Conservation (phyloP, 1,284 basidiomycete species). For the Pseudozyma sp. region DNA sequence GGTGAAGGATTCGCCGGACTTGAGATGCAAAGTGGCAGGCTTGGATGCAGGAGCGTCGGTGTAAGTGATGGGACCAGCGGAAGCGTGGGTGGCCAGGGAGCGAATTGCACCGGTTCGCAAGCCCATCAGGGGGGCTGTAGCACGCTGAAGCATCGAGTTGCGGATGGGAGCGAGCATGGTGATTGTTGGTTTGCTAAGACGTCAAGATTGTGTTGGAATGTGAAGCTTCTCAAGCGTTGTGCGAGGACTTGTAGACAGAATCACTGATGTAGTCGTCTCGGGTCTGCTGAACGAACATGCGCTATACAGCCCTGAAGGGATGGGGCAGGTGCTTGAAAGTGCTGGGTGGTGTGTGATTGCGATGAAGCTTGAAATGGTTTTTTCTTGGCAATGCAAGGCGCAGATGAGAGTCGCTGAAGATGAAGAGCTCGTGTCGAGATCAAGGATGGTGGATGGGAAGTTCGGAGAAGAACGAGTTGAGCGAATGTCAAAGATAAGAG, state of each 20-base stretch:
- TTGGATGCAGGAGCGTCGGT: constrained; percentile 61
- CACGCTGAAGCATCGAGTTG: constrained; percentile 46
- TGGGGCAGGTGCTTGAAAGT: constrained; percentile 1
- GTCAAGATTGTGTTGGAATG: constrained; percentile 16
- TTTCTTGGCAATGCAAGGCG: background rate
- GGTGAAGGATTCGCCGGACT: constrained; percentile 89
- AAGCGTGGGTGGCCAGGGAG: constrained; percentile 34
- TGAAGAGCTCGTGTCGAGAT: too few relatives aligned
- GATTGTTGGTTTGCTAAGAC: constrained; percentile 4
- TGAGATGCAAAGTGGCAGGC: constrained; percentile 90
- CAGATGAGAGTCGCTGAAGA: background rate
- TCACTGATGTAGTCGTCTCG: constrained; percentile 67
- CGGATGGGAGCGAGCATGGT: constrained; percentile 37
- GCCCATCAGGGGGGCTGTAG: constrained; percentile 19
- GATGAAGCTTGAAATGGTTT: background rate
- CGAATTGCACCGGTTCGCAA: constrained; percentile 22
- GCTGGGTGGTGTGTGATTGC: background rate
- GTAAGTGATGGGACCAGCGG: constrained; percentile 50
- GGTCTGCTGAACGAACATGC: constrained; percentile 62
- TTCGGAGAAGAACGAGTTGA: background rate
- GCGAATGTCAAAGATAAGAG: constrained; percentile 6
- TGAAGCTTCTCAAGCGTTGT: constrained; percentile 41
- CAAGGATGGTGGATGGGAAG: background rate
- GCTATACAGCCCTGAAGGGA: constrained; percentile 45
- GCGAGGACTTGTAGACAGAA: constrained; percentile 58